Base-by-base conservation (phyloP, 83 land plant genomes). In the Picea engelmannii region DNA sequence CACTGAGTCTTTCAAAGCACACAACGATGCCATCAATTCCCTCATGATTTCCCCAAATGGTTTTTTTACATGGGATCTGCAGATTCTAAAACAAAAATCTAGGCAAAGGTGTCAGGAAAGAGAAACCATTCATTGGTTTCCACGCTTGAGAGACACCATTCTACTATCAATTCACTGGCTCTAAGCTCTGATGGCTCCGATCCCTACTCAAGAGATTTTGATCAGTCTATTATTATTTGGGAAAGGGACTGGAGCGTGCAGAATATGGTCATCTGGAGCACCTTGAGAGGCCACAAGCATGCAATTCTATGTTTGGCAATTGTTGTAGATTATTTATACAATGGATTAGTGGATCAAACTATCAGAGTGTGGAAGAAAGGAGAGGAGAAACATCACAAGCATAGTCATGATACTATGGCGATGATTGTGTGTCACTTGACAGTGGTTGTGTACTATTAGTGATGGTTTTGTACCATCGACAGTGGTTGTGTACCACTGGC, bases 1-100 rank as follows among this genome's bases (percentile, higher is more conserved):
- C 70, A 59, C 94, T 13, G 92, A 96, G 62, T 94, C 98, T 9
- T 60, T 96, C 82, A 68, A 61, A 21, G 97, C 93, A 6, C 98
- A 96, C 80, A 92, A 88, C 62, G 98, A 96, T 78, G 98, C 98
- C 11, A 87, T 96, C 21, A 96, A 94, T 82, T 83, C 94, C 58
- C 87, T 96, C 17, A 95, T 88, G 1, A 71, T 88, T 17, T 87
- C 78, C 38, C 42, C 60, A 15, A 82, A 79, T 6, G 98, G 92
- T 0, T 20, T 87, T 66, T 92, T 17, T 92, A 89, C 91, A 88
- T 94, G 15, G 98, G 91, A 15, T 92, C 97, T 0, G 95, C 97
- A 4, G 94, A 94, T 55, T 91, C 89, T 4, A 88, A 85, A 55
- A 87, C 91, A 18, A 91, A 87, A 81, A 86, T 82, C 27, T 69